These are phyloP conservation scores for Theobroma grandiflorum DNA, from an alignment of 441 rosid genomes.

Conservation along the genomic window DNA sequence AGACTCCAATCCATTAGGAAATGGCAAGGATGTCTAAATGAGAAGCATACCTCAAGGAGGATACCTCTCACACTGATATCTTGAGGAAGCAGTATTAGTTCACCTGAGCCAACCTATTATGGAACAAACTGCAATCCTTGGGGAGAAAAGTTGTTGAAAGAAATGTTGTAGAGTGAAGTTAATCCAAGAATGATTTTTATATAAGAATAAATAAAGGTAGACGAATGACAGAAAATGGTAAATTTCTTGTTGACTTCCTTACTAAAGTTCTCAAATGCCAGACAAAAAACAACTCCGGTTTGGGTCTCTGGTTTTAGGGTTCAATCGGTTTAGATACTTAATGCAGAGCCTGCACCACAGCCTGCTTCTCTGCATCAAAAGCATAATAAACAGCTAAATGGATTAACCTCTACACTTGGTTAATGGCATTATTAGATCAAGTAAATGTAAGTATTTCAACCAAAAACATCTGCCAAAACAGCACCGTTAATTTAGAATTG, in stretches of 20 bases:
- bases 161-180: conserved; percentile 37
- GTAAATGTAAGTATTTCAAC: conserved; percentile 28
- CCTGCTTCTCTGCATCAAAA: conserved; percentile 75
- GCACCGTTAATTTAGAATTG: conserved; percentile 19
- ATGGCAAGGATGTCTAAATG: conserved; percentile 48
- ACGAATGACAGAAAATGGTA: conserved; percentile 28
- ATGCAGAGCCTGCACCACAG: conserved; percentile 66
- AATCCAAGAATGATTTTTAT: conserved; percentile 37
- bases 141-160: conserved; percentile 39
- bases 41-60: conserved; percentile 73
- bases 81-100: conserved; percentile 42
- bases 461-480: conserved; percentile 27
- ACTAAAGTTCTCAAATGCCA: conserved; percentile 60
- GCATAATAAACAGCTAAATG: conserved; percentile 53
- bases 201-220: conserved; percentile 23
- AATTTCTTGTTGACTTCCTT: conserved; percentile 41
- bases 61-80: conserved; percentile 57
- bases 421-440: conserved; percentile 27
- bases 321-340: conserved; percentile 63
- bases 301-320: conserved; percentile 55
- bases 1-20: conserved; percentile 39
- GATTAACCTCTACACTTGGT: conserved; percentile 47
- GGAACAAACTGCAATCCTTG: conserved; percentile 51
- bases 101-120: conserved; percentile 49
- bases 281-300: conserved; percentile 53